These are phyloP conservation scores for Paracoccidioides brasiliensis DNA, from an alignment of 2,329 filamentous ascomycete genomes.

Conservation along the genomic window DNA sequence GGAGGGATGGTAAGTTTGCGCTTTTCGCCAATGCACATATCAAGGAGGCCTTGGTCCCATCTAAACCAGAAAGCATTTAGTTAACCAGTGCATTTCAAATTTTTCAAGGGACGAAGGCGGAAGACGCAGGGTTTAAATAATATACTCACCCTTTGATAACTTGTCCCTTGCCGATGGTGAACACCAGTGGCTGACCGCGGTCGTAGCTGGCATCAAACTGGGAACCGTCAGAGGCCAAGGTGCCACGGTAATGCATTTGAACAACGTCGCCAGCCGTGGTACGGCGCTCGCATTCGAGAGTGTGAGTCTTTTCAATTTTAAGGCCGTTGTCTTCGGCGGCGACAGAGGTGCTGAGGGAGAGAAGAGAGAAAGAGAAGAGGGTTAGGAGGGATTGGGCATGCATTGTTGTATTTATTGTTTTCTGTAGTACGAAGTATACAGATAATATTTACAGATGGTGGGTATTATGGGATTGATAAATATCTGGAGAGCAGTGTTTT, in stretches of 20 bases:
- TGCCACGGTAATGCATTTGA: slow-evolving; percentile 79
- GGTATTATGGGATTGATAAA: too few species aligned
- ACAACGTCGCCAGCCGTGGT: slow-evolving; percentile 64
- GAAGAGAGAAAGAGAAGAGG: slow-evolving; percentile 17
- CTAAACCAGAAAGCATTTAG: slow-evolving; percentile 29
- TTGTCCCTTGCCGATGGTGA: slow-evolving; percentile 64
- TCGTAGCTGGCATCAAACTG: slow-evolving; percentile 81
- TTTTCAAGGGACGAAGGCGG: neutral
- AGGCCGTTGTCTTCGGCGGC: slow-evolving; percentile 43
- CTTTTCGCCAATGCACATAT: slow-evolving; percentile 95
- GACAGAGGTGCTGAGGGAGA: slow-evolving; percentile 28
- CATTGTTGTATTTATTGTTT: neutral
- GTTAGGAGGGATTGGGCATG: neutral
- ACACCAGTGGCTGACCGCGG: slow-evolving; percentile 60
- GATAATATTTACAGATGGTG: too few species aligned
- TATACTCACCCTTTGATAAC: slow-evolving; percentile 72
- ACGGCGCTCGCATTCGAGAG: slow-evolving; percentile 64
- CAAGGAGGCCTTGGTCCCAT: slow-evolving; percentile 80
- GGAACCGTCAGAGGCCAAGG: slow-evolving; percentile 56
- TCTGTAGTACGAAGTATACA: too few species aligned
- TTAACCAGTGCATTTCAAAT: neutral
- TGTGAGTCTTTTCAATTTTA: slow-evolving; percentile 61
- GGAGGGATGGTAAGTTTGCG: slow-evolving; percentile 83
- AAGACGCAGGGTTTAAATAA: neutral
- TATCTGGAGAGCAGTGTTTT: too few species aligned